Conservation (phyloP, 805 yeast species). For the Suhomyces vadensis region DNA sequence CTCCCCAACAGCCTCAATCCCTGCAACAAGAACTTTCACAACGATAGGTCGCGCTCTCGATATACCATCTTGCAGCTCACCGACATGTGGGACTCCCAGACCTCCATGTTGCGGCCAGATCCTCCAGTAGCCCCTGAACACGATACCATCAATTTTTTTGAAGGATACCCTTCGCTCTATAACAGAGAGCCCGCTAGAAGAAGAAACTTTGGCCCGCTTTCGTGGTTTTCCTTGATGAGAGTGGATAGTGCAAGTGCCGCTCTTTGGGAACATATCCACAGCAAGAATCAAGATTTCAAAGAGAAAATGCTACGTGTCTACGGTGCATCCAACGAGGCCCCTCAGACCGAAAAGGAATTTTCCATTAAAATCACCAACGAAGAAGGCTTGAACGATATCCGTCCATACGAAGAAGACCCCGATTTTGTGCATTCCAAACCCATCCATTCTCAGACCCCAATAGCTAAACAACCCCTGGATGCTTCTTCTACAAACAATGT, state of each 20-base stretch:
- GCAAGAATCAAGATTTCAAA: neutral
- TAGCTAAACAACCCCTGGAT: neutral
- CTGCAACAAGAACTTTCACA: neutral
- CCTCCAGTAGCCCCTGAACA: conserved; percentile 14
- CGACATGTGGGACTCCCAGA: neutral
- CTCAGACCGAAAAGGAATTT: conserved; percentile 10
- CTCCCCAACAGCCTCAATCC: neutral
- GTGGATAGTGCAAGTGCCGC: conserved; percentile 18
- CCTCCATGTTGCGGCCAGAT: conserved; percentile 9
- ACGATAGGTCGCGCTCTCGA: neutral
- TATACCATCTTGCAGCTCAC: neutral
- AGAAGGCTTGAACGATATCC: conserved; percentile 10
- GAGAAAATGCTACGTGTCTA: neutral
- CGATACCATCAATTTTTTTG: conserved; percentile 38
- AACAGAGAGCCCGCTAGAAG: conserved; percentile 38
- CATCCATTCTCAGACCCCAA: neutral
- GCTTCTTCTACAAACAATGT: neutral
- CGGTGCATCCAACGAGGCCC: conserved; percentile 3
- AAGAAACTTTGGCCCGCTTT: conserved; percentile 52
- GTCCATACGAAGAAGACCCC: conserved; percentile 7
- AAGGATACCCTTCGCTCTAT: conserved; percentile 42
- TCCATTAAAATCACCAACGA: conserved; percentile 10
- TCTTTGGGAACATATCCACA: conserved; percentile 19
- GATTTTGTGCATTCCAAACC: neutral
- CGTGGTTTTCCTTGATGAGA: conserved; percentile 49